Evolutionary conservation across 306 rosid genomes (phyloP).

Genomic region (Arachis hypogaea): DNA sequence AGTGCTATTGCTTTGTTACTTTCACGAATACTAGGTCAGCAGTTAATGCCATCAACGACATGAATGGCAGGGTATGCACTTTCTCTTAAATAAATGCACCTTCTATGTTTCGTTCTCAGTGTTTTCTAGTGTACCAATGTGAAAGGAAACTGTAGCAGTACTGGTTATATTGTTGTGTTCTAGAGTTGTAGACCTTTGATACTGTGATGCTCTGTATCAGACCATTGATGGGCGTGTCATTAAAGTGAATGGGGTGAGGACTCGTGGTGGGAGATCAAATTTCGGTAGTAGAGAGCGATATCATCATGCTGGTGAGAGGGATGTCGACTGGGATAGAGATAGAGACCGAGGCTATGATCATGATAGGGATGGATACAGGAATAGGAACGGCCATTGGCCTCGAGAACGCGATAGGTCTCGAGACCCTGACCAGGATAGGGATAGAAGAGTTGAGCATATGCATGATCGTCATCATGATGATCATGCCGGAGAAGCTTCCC

Average conservation of each 20-base stretch:
- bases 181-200: conserved; percentile 25
- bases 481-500: conserved; percentile 45
- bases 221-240: conserved; percentile 78
- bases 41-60: conserved; percentile 75
- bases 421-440: conserved; percentile 61
- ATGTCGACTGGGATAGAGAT: conserved; percentile 64
- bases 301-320: conserved; percentile 55
- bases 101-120: neutral
- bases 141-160: neutral
- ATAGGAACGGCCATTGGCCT: conserved; percentile 47
- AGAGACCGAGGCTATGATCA: conserved; percentile 56
- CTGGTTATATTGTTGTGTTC: conserved; percentile 35
- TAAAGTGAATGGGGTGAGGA: conserved; percentile 78
- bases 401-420: conserved; percentile 63
- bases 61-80: conserved; percentile 88
- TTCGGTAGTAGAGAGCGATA: conserved; percentile 67
- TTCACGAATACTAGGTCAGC: conserved; percentile 90
- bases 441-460: conserved; percentile 55
- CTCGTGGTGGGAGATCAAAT: conserved; percentile 68
- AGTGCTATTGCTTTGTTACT: conserved; percentile 92
- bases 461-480: conserved; percentile 55
- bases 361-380: conserved; percentile 58
- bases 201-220: conserved; percentile 53
- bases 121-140: neutral
- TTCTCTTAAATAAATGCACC: conserved; percentile 10